Evolutionary conservation across 2,329 filamentous ascomycete species (phyloP), one percentile per base, ranked within the genome.

Genomic region (Colletotrichum liriopes): DNA sequence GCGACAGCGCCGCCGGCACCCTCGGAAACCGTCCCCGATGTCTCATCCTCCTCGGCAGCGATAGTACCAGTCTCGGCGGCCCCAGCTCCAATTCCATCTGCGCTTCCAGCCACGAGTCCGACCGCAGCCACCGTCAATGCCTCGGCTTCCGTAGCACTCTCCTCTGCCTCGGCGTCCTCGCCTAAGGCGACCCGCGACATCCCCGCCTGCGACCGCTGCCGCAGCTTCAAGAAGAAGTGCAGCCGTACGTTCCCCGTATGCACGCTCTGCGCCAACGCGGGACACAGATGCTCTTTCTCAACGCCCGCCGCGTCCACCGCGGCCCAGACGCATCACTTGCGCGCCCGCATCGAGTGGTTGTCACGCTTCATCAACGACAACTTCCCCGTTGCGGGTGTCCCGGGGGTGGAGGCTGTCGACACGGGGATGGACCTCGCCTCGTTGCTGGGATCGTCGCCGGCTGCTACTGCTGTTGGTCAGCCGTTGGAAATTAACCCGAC

Each of bases 191-290:
- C 73, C 58, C 77, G 75, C 65, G 62, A 74, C 67, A 78, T 77
- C 37, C 76, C 77, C 63, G 80, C 83, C 16, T 86, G 84, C 74
- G 82, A 84, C 64, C 80, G 84, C 47, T 86, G 84, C 74, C 82
- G 84, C 56, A 80, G 78, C 73, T 83, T 85, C 76, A 86, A 86
- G 77, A 86, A 86, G 78, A 84, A 82, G 69, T 86, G 84, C 74
- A 84, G 81, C 56, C 79, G 83, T 47, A 84, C 82, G 1, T 81
- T 81, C 73, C 84, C 81, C 32, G 77, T 78, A 18, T 86, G 84
- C 75, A 78, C 80, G 5, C 78, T 84, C 1, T 85, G 84, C 73
- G 78, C 79, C 58, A 79, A 77, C 39, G 81, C 83, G 12, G 83
- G 82, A 23, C 78, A 83, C 54, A 78, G 79, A 43, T 86, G 84